Evolutionary conservation across 1,284 basidiomycete genomes (phyloP), one percentile per base, ranked within the genome.

Genomic region (Leccinum subspadiceum): DNA sequence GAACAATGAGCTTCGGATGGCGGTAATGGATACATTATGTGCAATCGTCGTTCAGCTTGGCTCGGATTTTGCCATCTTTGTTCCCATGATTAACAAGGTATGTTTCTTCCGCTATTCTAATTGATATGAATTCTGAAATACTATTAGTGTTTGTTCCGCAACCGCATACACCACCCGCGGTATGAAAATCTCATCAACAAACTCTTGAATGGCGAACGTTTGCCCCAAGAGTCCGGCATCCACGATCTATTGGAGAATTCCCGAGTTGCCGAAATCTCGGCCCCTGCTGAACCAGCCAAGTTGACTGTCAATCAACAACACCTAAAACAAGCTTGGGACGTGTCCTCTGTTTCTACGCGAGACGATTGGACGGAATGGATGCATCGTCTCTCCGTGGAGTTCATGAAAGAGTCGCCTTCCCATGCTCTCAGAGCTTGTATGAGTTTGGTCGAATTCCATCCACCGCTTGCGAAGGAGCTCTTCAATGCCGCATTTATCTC

Each of bases 401-500:
- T 99, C 70, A 95, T 99, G 90, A 94, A 96, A 68, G 96, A 98
- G 67, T 98, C 96, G 1, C 97, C 97, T 0, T 98, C 95, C 6
- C 95, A 98, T 78, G 96, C 97, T 31, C 82, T 99, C 52, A 87
- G 97, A 56, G 96, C 97, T 1, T 99, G 96, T 71, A 93, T 95
- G 80, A 93, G 88, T 69, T 78, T 99, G 52, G 94, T 98, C 1
- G 94, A 98, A 69, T 88, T 92, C 24, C 94, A 99, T 75, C 85
- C 89, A 13, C 94, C 96, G 0, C 82, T 99, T 60, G 95, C 95
- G 0, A 91, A 93, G 67, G 96, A 98, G 70, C 79, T 99, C 7
- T 99, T 99, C 82, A 99, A 99, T 73, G 94, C 96, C 9, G 97
- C 97, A 0, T 99, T 99, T 74, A 86, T 99, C 15, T 98, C 96